Conservation (phyloP, 2,329 filamentous ascomycete genomes). For the Clonostachys rhizophaga region DNA sequence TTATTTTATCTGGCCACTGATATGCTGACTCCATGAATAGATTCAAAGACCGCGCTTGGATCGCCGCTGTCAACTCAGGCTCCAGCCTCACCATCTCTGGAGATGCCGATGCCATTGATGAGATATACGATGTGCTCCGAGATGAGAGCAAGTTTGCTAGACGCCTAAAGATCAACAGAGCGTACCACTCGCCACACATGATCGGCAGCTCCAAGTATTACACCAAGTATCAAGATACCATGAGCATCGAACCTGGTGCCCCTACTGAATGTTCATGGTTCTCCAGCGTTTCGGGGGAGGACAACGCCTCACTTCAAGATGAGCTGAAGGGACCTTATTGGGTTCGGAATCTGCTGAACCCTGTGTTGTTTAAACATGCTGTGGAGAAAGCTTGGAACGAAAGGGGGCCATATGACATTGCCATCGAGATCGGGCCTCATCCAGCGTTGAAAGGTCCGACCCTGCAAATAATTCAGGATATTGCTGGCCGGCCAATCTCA, state of each 20-base stretch:
- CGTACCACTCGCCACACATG: slow-evolving; percentile 36
- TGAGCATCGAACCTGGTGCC: slow-evolving; percentile 15
- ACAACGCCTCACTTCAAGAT: background rate
- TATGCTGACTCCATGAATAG: too few species aligned
- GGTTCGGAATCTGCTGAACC: slow-evolving; percentile 6
- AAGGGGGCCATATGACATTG: too few species aligned
- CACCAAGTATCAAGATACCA: background rate
- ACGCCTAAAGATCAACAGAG: slow-evolving; percentile 24
- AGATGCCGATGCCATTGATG: slow-evolving; percentile 7
- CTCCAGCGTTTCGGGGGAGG: background rate
- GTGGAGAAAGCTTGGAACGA: too few species aligned
- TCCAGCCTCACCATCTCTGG: slow-evolving; percentile 28
- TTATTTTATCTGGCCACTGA: too few species aligned
- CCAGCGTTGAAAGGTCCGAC: too few species aligned
- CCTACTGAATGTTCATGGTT: slow-evolving; percentile 16
- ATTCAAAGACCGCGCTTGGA: slow-evolving; percentile 6
- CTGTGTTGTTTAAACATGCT: slow-evolving; percentile 2
- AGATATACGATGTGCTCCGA: slow-evolving; percentile 2
- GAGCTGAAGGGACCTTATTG: slow-evolving; percentile 5
- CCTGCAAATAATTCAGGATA: too few species aligned
- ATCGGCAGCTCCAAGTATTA: slow-evolving; percentile 14
- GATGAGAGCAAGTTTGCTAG: slow-evolving; percentile 15
- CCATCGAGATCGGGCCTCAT: too few species aligned
- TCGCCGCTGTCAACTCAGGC: slow-evolving; percentile 32
- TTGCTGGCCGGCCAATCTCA: too few species aligned